Evolutionary conservation across 106 monocot genomes (phyloP).

Genomic region (Dendrobium officinale): DNA sequence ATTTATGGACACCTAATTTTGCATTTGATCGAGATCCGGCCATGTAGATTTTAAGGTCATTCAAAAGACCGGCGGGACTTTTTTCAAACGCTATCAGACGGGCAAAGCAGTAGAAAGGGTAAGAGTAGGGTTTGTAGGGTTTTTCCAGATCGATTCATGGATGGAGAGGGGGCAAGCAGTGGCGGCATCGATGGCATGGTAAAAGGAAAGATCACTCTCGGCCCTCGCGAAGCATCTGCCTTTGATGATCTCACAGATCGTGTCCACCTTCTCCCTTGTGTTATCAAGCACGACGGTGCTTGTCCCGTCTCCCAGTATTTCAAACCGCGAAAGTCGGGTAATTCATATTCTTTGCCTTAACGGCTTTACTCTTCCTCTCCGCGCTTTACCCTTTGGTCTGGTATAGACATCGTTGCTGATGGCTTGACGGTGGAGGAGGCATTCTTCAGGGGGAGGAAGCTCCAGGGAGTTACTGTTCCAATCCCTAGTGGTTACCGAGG

Average conservation of each 20-base stretch:
- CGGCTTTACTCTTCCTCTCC: not conserved
- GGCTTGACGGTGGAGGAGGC: conserved; percentile 51
- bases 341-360: not conserved
- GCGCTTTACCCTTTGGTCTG: not conserved
- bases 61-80: too few species aligned
- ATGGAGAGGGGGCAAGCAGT: not conserved
- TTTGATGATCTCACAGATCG: conserved; percentile 36
- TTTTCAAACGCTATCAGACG: too few species aligned
- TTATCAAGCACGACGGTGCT: conserved; percentile 50
- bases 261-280: conserved; percentile 73
- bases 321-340: conserved; percentile 51
- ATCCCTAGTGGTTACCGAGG: conserved; percentile 52
- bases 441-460: conserved; percentile 64
- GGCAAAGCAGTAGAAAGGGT: not conserved
- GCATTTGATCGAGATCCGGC: too few species aligned
- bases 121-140: not conserved
- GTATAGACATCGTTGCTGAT: conserved; percentile 41
- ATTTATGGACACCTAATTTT: too few species aligned
- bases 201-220: conserved; percentile 31
- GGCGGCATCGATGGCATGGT: conserved; percentile 9
- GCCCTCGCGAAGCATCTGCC: not conserved
- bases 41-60: too few species aligned
- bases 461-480: conserved; percentile 38
- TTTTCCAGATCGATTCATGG: conserved; percentile 3
- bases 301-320: conserved; percentile 54